A percentile compares a stretch with the other conserved stretches of the same genome.
phyloP scores from a whole-genome alignment of 2,329 filamentous ascomycete species.

The Fonsecaea nubica region DNA sequence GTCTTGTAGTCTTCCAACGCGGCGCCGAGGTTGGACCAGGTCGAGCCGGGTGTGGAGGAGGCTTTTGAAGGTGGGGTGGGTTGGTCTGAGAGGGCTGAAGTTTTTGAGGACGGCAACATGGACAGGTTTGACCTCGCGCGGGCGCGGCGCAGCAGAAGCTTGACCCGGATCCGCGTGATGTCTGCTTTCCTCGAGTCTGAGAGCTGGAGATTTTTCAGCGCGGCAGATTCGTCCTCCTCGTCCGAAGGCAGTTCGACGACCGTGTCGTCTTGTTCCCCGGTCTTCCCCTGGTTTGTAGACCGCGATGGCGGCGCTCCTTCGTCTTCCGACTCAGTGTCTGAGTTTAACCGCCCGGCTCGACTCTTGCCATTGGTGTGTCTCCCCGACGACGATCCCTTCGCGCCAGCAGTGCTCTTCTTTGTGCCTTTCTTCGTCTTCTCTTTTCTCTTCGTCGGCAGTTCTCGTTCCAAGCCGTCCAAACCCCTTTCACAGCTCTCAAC shows the following conservation, averaged over 20 bases:
- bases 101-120: slow-evolving; percentile 39
- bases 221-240: slow-evolving; percentile 48
- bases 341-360: slow-evolving; percentile 30
- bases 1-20: slow-evolving; percentile 81
- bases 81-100: background rate
- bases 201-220: slow-evolving; percentile 52
- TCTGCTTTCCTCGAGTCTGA: slow-evolving; percentile 63
- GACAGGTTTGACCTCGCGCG: slow-evolving; percentile 71
- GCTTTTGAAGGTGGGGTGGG: background rate
- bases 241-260: slow-evolving; percentile 60
- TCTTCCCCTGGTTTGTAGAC: background rate
- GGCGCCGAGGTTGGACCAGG: slow-evolving; percentile 80
- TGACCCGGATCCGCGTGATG: slow-evolving; percentile 77
- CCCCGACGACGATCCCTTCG: background rate
- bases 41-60: slow-evolving; percentile 42
- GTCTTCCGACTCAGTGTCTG: slow-evolving; percentile 32
- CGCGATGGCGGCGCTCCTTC: slow-evolving; percentile 17
- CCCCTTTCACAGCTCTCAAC: slow-evolving; percentile 75
- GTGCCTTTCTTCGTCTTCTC: slow-evolving; percentile 39
- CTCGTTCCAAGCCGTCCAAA: slow-evolving; percentile 72
- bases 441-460: slow-evolving; percentile 55
- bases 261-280: slow-evolving; percentile 45
- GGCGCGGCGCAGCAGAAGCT: slow-evolving; percentile 80
- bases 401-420: background rate
- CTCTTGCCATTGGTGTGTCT: slow-evolving; percentile 16